Percentiles rank a stretch among this genome's conserved stretches.
These are phyloP conservation scores for Zymoseptoria ardabiliae DNA, from an alignment of 2,329 filamentous ascomycete genomes.

Conservation along the genomic window DNA sequence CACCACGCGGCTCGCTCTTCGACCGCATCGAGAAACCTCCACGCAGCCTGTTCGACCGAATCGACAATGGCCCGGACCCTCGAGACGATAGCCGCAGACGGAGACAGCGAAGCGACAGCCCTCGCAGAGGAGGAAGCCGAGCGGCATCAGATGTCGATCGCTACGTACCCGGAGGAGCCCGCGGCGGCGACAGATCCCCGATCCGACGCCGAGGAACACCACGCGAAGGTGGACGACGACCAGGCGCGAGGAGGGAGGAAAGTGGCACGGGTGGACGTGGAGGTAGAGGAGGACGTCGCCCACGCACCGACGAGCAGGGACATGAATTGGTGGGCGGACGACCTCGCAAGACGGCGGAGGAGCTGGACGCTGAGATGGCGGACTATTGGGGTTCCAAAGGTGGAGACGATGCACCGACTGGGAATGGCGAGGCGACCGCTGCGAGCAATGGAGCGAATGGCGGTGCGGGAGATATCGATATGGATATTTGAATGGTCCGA, in stretches of 20 bases:
- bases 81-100: constrained; percentile 10
- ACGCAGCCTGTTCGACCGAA: constrained; percentile 60
- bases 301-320: constrained; percentile 42
- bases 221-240: constrained; percentile 43
- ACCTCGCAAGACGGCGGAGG: constrained; percentile 78
- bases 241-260: constrained; percentile 38
- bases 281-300: constrained; percentile 29
- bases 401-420: constrained; percentile 31
- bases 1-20: constrained; percentile 31
- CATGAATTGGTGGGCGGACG: constrained; percentile 37
- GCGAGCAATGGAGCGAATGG: constrained; percentile 13
- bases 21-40: constrained; percentile 44
- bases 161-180: constrained; percentile 59
- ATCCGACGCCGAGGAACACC: constrained; percentile 44
- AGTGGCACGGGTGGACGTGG: constrained; percentile 35
- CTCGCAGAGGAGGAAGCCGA: constrained; percentile 44
- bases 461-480: constrained; percentile 27
- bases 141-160: constrained; percentile 65
- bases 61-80: constrained; percentile 25
- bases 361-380: constrained; percentile 93
- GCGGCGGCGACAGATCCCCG: constrained; percentile 46
- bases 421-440: constrained; percentile 21
- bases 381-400: constrained; percentile 64
- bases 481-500: constrained; percentile 23
- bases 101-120: constrained; percentile 35